Evolutionary conservation across 768 basidiomycete genomes (phyloP).

Genomic region (Boletus rubropictus): DNA sequence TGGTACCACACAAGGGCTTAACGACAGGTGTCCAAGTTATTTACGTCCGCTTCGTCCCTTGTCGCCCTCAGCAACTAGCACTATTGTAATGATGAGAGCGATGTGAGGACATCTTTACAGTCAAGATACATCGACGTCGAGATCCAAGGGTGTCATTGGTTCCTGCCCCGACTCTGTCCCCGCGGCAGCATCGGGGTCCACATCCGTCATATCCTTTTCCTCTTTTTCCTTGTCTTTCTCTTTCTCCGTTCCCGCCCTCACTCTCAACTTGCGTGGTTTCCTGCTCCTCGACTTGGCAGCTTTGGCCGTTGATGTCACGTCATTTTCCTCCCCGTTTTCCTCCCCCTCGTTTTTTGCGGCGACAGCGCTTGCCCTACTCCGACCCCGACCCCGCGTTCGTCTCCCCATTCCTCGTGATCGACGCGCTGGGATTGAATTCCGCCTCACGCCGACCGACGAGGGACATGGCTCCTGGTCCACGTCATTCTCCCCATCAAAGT

Average conservation of each 20-base stretch:
- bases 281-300: conserved; percentile 31
- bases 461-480: conserved; percentile 46
- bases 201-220: conserved; percentile 29
- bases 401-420: conserved; percentile 23
- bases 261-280: conserved; percentile 23
- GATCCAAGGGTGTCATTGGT: conserved; percentile 34
- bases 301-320: conserved; percentile 20
- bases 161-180: conserved; percentile 31
- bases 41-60: background rate
- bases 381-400: conserved; percentile 29
- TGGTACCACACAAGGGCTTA: too few species aligned
- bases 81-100: background rate
- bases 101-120: conserved; percentile 17
- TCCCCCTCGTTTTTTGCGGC: conserved; percentile 32
- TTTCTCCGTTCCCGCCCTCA: conserved; percentile 17
- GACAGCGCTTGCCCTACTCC: conserved; percentile 30
- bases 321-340: conserved; percentile 34
- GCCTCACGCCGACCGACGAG: conserved; percentile 22
- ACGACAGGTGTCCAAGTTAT: background rate
- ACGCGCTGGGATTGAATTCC: conserved; percentile 9
- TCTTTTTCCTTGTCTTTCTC: conserved; percentile 21
- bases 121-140: conserved; percentile 37
- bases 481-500: conserved; percentile 68
- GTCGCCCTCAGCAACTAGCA: too few species aligned
- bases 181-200: conserved; percentile 26